Percentiles rank a stretch among this genome's conserved stretches.
Conservation (phyloP, 345 rosid species). For the Carallia pectinifolia region DNA sequence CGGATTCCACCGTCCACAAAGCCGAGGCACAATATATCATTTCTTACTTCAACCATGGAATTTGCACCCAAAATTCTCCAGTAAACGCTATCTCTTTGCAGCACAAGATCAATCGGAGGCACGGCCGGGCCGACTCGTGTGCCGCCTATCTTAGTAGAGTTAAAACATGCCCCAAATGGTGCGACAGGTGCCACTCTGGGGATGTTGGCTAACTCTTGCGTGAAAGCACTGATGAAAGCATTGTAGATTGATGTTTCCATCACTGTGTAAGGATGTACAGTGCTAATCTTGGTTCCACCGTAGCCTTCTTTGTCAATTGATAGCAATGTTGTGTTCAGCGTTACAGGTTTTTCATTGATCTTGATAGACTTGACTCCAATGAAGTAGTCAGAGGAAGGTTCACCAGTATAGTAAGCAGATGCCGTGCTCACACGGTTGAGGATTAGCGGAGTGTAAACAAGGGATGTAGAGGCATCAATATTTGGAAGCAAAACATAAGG, state of each 20-base stretch:
- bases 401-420: neutral
- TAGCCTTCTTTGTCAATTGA: neutral
- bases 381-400: neutral
- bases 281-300: neutral
- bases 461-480: neutral
- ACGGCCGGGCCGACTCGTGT: neutral
- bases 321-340: neutral
- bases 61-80: slow-evolving; percentile 10
- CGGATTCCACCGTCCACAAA: neutral
- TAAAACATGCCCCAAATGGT: neutral
- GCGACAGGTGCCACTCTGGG: neutral
- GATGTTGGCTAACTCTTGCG: neutral
- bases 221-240: neutral
- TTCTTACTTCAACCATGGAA: neutral
- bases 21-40: neutral
- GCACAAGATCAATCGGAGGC: slow-evolving; percentile 4
- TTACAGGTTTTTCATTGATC: neutral
- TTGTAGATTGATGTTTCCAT: neutral
- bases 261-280: neutral
- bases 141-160: neutral
- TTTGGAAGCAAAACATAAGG: slow-evolving; percentile 2
- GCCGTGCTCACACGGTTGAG: neutral
- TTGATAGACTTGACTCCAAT: neutral
- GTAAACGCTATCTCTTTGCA: neutral
- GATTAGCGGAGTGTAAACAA: neutral